Evolutionary conservation across 2,329 filamentous ascomycete genomes (phyloP).

Genomic region (Neurospora crassa): DNA sequence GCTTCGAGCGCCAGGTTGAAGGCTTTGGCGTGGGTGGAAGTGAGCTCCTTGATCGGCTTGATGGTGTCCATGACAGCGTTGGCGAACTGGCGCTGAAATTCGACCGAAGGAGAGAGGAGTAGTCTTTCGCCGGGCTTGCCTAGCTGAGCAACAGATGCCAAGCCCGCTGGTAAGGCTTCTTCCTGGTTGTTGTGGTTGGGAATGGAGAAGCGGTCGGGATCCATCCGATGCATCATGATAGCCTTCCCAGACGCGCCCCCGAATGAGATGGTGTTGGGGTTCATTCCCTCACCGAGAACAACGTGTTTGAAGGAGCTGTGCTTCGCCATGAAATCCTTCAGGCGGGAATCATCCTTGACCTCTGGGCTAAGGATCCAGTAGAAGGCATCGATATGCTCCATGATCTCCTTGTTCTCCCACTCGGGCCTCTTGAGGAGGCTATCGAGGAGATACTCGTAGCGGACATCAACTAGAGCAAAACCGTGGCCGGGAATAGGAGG

Average conservation of each 20-base stretch:
- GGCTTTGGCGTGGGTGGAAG: constrained; percentile 27
- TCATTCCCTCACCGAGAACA: constrained; percentile 64
- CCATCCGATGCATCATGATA: constrained; percentile 61
- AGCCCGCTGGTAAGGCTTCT: constrained; percentile 7
- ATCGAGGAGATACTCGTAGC: constrained; percentile 59
- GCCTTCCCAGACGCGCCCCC: constrained; percentile 57
- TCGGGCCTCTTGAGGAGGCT: constrained; percentile 61
- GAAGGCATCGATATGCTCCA: constrained; percentile 56
- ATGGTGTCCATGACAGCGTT: constrained; percentile 39
- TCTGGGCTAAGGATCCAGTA: constrained; percentile 74
- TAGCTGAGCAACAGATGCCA: constrained; percentile 2
- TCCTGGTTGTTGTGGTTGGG: constrained; percentile 54
- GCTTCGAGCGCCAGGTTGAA: constrained; percentile 43
- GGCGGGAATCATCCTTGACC: constrained; percentile 48
- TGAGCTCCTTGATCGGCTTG: constrained; percentile 30
- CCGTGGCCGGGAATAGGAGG: constrained; percentile 58
- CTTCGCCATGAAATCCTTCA: constrained; percentile 61
- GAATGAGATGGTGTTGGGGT: constrained; percentile 65
- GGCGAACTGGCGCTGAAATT: constrained; percentile 36
- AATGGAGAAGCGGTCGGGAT: constrained; percentile 62
- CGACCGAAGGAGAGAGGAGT: constrained; percentile 36
- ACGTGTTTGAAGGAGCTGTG: constrained; percentile 59
- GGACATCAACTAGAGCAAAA: constrained; percentile 72
- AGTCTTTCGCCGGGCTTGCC: constrained; percentile 36
- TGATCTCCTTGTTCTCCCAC: constrained; percentile 56